Conservation (phyloP, 1,284 basidiomycete genomes). For the Ceraceosorus guamensis region DNA sequence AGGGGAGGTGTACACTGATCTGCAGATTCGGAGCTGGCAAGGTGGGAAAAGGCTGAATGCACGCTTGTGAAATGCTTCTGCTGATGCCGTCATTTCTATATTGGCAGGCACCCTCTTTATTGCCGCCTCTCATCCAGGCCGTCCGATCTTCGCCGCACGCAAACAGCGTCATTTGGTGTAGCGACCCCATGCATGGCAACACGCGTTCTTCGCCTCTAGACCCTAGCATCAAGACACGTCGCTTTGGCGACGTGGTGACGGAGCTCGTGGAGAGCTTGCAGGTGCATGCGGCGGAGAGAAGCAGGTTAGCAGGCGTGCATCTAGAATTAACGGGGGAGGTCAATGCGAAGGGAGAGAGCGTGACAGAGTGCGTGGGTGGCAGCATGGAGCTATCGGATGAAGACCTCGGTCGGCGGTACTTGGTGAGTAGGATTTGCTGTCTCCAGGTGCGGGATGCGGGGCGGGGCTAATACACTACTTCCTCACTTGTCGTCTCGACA, state of each 20-base stretch:
- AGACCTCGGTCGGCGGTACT: slow-evolving; percentile 54
- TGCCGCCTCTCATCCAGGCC: slow-evolving; percentile 74
- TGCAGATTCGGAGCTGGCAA: slow-evolving; percentile 85
- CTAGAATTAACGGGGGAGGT: slow-evolving; percentile 94
- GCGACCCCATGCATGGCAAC: slow-evolving; percentile 96
- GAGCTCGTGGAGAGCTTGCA: slow-evolving; percentile 53
- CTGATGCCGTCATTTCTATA: not conserved
- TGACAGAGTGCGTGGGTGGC: slow-evolving; percentile 60
- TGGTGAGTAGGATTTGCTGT: slow-evolving; percentile 49
- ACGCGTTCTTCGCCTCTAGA: slow-evolving; percentile 40
- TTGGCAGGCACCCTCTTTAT: slow-evolving; percentile 46
- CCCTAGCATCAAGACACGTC: slow-evolving; percentile 58
- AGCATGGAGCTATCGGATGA: slow-evolving; percentile 56
- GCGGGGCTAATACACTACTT: not conserved
- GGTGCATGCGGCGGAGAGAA: slow-evolving; percentile 60
- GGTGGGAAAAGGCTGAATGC: slow-evolving; percentile 50
- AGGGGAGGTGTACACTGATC: slow-evolving; percentile 80
- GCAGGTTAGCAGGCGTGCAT: slow-evolving; percentile 84
- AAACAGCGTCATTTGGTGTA: slow-evolving; percentile 76
- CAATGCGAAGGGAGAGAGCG: slow-evolving; percentile 83
- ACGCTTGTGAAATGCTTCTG: not conserved
- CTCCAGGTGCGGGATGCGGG: not conserved
- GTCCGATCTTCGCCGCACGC: slow-evolving; percentile 69
- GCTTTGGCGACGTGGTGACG: slow-evolving; percentile 81
- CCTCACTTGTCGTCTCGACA: not conserved